Base-by-base conservation (phyloP, 2,329 filamentous ascomycete genomes). In the Exophiala mesophila region DNA sequence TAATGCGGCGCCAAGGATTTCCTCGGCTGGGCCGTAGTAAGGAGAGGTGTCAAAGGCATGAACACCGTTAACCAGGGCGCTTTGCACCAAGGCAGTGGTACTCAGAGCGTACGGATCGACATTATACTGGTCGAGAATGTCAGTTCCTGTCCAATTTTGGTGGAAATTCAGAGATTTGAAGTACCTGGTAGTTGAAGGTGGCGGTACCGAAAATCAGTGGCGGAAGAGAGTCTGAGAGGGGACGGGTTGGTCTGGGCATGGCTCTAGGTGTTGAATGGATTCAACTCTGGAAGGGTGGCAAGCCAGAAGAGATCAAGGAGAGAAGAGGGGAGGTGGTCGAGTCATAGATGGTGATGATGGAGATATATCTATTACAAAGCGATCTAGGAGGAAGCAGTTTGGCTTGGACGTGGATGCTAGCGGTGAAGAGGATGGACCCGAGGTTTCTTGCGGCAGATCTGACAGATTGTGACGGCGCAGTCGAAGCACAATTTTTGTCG, bases 11-110 rank as follows among this genome's bases (percentile, higher is more conserved):
- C 72, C 72, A 12, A 76, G 67, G 3, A 76, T 63, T 49, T 68
- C 62, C 55, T 76, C 72, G 3, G 72, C 70, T 3, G 72, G 72
- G 9, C 71, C 72, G 52, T 76, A 76, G 59, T 75, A 76, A 5
- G 72, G 72, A 0, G 71, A 74, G 23, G 71, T 74, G 50, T 76
- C 72, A 54, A 76, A 74, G 46, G 71, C 70, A 51, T 70, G 65
- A 32, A 76, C 59, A 4, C 72, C 72, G 15, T 63, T 58, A 12
- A 63, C 55, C 8, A 76, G 59, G 8, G 71, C 71, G 26, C 63
- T 66, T 24, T 71, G 64, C 30, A 74, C 66, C 3, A 73, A 63
- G 37, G 64, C 61, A 6, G 66, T 69, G 5, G 70, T 68, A 15
- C 69, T 68, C 9, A 73, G 61, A n/a, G 67, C 63, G 51, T 67